phyloP scores from a whole-genome alignment of 1,284 basidiomycete species.

The Trametes sp. region DNA sequence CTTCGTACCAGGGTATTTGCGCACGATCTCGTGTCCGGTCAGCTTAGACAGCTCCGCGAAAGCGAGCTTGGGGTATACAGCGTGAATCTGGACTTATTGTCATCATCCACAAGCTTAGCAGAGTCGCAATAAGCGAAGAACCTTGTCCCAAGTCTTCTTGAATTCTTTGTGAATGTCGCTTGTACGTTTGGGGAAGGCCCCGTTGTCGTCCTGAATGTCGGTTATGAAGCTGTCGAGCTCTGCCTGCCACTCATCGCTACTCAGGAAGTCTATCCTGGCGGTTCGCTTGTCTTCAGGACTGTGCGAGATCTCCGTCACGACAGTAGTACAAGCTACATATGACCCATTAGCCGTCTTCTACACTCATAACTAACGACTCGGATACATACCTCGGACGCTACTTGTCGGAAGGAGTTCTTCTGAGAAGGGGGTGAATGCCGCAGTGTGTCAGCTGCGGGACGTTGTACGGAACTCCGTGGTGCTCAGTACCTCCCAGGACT shows the following conservation, averaged over 20 bases:
- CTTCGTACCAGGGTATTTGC: too few species aligned
- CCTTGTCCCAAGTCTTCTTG: not conserved
- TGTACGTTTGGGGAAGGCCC: too few species aligned
- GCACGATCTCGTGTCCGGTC: too few species aligned
- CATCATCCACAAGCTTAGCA: too few species aligned
- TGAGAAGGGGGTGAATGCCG: not conserved
- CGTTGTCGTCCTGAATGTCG: not conserved
- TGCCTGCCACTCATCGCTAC: not conserved
- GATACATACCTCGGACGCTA: not conserved
- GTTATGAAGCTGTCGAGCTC: not conserved
- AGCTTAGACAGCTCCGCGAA: too few species aligned
- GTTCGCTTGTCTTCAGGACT: not conserved
- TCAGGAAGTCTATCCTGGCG: not conserved
- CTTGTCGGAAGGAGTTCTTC: not conserved
- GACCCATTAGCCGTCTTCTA: too few species aligned
- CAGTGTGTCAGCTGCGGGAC: too few species aligned
- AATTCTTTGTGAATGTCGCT: not conserved
- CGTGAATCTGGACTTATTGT: too few species aligned
- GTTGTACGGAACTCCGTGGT: not conserved
- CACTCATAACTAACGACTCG: too few species aligned
- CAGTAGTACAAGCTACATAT: not conserved
- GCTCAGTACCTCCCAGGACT: slow-evolving; percentile 41
- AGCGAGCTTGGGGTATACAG: too few species aligned
- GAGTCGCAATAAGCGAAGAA: too few species aligned
- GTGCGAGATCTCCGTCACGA: not conserved